Evolutionary conservation across 1,284 basidiomycete species (phyloP).

Genomic region (Salmacisia buchloeana): DNA sequence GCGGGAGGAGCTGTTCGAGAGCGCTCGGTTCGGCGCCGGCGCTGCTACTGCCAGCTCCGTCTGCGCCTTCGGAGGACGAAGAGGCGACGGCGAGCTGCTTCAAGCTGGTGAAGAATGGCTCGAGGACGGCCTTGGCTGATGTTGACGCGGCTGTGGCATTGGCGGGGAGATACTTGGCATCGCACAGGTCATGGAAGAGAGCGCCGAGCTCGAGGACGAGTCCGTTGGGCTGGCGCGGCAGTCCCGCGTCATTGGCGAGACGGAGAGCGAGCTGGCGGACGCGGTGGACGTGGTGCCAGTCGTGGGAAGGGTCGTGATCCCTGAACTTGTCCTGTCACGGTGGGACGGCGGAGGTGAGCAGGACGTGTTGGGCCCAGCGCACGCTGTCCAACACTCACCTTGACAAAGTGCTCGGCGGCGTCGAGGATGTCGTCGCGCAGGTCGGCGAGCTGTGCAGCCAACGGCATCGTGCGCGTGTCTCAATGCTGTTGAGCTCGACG

Average conservation of each 20-base stretch:
- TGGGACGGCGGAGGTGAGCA: no score
- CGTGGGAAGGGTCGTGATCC: conserved; percentile 81
- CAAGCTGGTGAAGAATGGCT: conserved; percentile 49
- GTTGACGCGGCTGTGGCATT: conserved; percentile 31
- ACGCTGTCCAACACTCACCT: not conserved
- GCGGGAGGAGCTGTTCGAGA: conserved; percentile 4
- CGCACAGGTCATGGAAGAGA: conserved; percentile 79
- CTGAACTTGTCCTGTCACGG: conserved; percentile 3
- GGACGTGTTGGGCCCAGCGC: not conserved
- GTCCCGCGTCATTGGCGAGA: conserved; percentile 59
- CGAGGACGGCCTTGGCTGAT: conserved; percentile 56
- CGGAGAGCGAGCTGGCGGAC: conserved; percentile 70
- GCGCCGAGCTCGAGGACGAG: conserved; percentile 75
- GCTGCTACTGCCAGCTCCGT: not conserved
- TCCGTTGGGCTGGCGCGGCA: conserved; percentile 55
- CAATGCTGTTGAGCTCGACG: not conserved
- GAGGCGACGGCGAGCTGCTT: no score
- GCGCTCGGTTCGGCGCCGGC: not conserved
- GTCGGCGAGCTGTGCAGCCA: not conserved
- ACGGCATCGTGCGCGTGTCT: not conserved
- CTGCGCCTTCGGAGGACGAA: no score
- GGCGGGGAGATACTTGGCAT: conserved; percentile 72
- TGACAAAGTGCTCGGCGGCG: conserved; percentile 1
- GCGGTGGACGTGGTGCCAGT: conserved; percentile 77
- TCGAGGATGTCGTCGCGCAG: not conserved